Conservation (phyloP, 306 rosid genomes). For the Astragalus membranaceus region DNA sequence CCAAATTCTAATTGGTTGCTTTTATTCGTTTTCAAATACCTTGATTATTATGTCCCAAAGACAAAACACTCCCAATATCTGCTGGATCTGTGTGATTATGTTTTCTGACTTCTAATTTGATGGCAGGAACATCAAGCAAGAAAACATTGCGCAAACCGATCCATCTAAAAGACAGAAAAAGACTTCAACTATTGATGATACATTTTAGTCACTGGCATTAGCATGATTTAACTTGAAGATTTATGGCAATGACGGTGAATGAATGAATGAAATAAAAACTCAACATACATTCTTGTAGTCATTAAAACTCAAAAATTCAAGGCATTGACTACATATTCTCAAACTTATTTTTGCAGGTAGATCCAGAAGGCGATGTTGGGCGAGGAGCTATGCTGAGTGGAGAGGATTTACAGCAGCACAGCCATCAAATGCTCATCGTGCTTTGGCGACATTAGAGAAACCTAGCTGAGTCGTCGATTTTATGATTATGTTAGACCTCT, state of each 20-base stretch:
- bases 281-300: not conserved
- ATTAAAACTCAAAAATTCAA: not conserved
- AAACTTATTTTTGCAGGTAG: slow-evolving; percentile 11
- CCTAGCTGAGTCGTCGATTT: slow-evolving; percentile 67
- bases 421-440: slow-evolving; percentile 68
- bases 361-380: slow-evolving; percentile 89
- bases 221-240: not conserved
- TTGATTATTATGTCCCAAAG: no score
- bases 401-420: slow-evolving; percentile 63
- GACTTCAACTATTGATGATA: no score
- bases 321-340: not conserved
- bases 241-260: not conserved
- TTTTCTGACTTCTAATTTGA: no score
- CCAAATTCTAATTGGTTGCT: no score
- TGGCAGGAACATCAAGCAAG: no score
- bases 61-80: no score
- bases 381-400: slow-evolving; percentile 98
- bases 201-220: no score
- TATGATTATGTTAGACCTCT: no score
- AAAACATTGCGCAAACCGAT: no score
- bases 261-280: not conserved
- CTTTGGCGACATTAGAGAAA: slow-evolving; percentile 69
- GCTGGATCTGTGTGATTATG: no score
- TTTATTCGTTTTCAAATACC: no score
- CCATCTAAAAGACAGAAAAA: no score